phyloP scores from a whole-genome alignment of 2,329 filamentous ascomycete species.

The Ceratocystis harringtonii region DNA sequence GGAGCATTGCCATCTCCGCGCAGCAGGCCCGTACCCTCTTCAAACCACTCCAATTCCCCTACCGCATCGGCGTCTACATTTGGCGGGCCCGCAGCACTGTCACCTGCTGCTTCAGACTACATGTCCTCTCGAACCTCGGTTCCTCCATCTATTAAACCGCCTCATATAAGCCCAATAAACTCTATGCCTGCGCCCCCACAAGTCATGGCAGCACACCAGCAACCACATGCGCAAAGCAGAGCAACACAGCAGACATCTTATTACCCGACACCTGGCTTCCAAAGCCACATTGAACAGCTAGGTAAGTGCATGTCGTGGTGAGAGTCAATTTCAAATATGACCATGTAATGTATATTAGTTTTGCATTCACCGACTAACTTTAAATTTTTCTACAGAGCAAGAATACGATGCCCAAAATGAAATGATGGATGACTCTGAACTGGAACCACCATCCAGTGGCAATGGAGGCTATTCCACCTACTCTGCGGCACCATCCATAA shows the following conservation, averaged over 20 bases:
- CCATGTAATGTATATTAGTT: constrained; percentile 19
- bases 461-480: constrained; percentile 48
- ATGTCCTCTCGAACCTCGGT: constrained; percentile 14
- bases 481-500: constrained; percentile 10
- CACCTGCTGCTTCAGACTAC: constrained; percentile 35
- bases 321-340: no score
- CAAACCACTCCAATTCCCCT: constrained; percentile 46
- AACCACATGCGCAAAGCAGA: constrained; percentile 12
- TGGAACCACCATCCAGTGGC: constrained; percentile 36
- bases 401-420: constrained; percentile 88
- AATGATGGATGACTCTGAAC: constrained; percentile 70
- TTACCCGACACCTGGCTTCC: constrained; percentile 70
- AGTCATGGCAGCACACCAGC: constrained; percentile 12
- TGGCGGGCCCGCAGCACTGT: constrained; percentile 27
- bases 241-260: constrained; percentile 34
- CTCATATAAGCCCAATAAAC: constrained; percentile 25
- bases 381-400: constrained; percentile 57
- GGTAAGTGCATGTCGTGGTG: constrained; percentile 46
- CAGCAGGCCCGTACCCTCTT: constrained; percentile 67
- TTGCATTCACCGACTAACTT: constrained; percentile 53
- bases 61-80: constrained; percentile 34
- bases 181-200: constrained; percentile 13
- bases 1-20: constrained; percentile 48
- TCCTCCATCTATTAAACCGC: constrained; percentile 27
- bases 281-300: constrained; percentile 88